These are phyloP conservation scores for Isabelozyma heimii DNA, from an alignment of 805 yeast species.

Conservation along the genomic window DNA sequence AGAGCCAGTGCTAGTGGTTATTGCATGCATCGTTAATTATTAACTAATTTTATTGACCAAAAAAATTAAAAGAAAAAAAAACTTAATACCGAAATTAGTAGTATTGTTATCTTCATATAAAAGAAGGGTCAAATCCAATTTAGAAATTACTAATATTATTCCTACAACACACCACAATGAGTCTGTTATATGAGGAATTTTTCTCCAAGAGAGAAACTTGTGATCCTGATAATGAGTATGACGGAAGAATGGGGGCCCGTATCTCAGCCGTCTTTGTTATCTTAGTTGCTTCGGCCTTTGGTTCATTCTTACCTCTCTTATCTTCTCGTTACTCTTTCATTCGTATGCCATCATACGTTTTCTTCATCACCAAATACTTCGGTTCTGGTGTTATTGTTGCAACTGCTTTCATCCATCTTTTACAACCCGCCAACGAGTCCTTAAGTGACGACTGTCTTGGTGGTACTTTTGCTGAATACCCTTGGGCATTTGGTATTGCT, in stretches of 20 bases:
- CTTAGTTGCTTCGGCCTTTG: slow-evolving; percentile 49
- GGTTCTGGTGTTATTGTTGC: slow-evolving; percentile 85
- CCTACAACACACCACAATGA: neutral
- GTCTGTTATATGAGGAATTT: slow-evolving; percentile 28
- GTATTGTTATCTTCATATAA: neutral
- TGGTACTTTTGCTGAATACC: slow-evolving; percentile 51
- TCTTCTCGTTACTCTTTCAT: slow-evolving; percentile 59
- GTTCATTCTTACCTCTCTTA: slow-evolving; percentile 61
- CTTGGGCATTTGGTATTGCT: slow-evolving; percentile 54
- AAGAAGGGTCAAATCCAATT: neutral
- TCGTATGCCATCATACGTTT: slow-evolving; percentile 58
- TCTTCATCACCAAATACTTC: slow-evolving; percentile 68
- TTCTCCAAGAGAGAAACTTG: slow-evolving; percentile 39
- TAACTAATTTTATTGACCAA: too few species aligned
- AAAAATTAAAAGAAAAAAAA: too few species aligned
- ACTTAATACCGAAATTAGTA: too few species aligned
- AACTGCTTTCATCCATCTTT: slow-evolving; percentile 74
- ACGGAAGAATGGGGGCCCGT: slow-evolving; percentile 48
- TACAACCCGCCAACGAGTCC: slow-evolving; percentile 66
- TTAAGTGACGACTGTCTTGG: slow-evolving; percentile 60
- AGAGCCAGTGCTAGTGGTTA: neutral
- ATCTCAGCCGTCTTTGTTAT: slow-evolving; percentile 66
- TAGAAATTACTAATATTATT: too few species aligned
- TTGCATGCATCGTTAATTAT: neutral
- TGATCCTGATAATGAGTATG: slow-evolving; percentile 39